These are phyloP conservation scores for Thalia dealbata DNA, from an alignment of 176 grass and related monocot genomes.

Conservation along the genomic window DNA sequence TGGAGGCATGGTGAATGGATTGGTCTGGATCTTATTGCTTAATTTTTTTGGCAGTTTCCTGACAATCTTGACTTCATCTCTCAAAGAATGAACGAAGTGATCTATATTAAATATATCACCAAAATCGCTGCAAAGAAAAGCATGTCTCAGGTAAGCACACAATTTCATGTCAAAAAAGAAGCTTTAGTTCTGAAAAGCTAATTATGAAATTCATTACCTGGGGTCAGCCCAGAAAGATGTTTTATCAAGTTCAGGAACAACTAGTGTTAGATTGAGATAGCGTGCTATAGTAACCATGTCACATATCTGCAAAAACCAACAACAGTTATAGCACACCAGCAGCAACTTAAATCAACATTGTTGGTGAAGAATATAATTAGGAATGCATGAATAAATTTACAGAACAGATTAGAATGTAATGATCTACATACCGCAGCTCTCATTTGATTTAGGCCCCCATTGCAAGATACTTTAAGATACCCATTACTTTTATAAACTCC, in stretches of 20 bases:
- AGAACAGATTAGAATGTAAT: not conserved
- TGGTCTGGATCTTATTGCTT: conserved; percentile 26
- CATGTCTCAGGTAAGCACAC: not conserved
- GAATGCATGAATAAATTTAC: not conserved
- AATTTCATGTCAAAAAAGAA: not conserved
- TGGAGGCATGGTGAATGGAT: conserved; percentile 72
- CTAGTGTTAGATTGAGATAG: conserved; percentile 89
- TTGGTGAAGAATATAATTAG: not conserved
- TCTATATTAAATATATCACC: conserved; percentile 83
- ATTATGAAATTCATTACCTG: conserved; percentile 36
- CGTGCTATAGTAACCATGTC: conserved; percentile 89
- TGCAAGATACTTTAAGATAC: conserved; percentile 77
- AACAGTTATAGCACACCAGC: not conserved
- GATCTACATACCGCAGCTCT: conserved; percentile 57
- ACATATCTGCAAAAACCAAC: conserved; percentile 61
- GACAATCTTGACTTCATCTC: conserved; percentile 89
- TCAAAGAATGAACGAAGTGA: conserved; percentile 89
- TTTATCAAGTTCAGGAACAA: conserved; percentile 94
- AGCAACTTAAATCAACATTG: conserved; percentile 4
- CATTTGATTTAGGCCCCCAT: conserved; percentile 98
- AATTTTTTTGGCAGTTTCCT: conserved; percentile 73
- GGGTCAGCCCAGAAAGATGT: conserved; percentile 98
- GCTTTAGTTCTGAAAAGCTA: not conserved
- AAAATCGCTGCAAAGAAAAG: conserved; percentile 59
- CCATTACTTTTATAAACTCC: conserved; percentile 86